Evolutionary conservation across 2,329 filamentous ascomycete species (phyloP).

Genomic region (Trichoderma sp.): DNA sequence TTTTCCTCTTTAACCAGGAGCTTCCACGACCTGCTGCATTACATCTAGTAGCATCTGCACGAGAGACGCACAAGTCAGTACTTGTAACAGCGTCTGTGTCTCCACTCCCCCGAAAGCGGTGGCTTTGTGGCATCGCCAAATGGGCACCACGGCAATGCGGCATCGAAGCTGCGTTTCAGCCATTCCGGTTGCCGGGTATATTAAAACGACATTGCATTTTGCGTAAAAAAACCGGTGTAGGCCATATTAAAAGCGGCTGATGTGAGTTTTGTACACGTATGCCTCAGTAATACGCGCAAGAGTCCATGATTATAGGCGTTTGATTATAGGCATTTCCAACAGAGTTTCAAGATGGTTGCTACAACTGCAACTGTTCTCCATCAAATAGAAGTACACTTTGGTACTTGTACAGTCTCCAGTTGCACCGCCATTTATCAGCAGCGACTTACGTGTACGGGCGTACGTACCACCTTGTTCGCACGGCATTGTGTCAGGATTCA

Average conservation of each 20-base stretch:
- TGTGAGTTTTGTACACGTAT: not conserved
- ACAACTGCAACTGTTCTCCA: not conserved
- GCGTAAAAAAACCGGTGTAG: not conserved
- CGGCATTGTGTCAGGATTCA: not conserved
- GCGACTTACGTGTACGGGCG: slow-evolving; percentile 2
- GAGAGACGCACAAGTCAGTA: not conserved
- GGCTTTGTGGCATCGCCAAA: not conserved
- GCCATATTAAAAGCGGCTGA: not conserved
- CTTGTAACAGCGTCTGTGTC: not conserved
- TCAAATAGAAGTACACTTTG: not conserved
- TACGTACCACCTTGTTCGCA: not conserved
- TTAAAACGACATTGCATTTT: not conserved
- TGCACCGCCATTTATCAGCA: not conserved
- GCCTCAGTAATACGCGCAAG: not conserved
- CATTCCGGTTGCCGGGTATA: not conserved
- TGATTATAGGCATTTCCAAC: not conserved
- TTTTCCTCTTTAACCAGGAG: not conserved
- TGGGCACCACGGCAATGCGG: slow-evolving; percentile 10
- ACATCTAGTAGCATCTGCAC: not conserved
- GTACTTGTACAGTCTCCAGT: not conserved
- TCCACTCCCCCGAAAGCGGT: not conserved
- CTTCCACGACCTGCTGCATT: not conserved
- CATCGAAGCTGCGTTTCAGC: slow-evolving; percentile 8
- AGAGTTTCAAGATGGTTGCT: not conserved
- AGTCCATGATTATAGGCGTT: not conserved